Conservation (phyloP, 164 flowering plant species). For the Vitis rotundifolia region DNA sequence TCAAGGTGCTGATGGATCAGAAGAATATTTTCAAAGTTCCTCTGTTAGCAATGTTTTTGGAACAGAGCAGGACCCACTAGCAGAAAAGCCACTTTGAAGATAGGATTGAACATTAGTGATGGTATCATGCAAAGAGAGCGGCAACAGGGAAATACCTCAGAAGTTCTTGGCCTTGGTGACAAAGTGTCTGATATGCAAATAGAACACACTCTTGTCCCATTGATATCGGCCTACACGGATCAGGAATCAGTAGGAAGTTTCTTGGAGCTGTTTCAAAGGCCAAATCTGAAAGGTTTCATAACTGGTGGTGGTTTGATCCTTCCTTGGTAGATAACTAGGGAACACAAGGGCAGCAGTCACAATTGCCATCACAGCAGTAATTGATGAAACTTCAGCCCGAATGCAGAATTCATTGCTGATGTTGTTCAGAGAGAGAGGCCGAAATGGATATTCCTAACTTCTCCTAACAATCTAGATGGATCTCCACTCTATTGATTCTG, state of each 20-base stretch:
- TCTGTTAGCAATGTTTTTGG: slow-evolving; percentile 20
- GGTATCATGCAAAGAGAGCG: slow-evolving; percentile 16
- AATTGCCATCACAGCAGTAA: no score
- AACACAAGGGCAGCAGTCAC: no score
- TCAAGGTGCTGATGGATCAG: slow-evolving; percentile 12
- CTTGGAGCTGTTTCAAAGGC: slow-evolving; percentile 82
- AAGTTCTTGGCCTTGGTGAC: slow-evolving; percentile 16
- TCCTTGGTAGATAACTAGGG: slow-evolving; percentile 68
- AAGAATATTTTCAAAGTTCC: slow-evolving; percentile 20
- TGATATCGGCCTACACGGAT: slow-evolving; percentile 61
- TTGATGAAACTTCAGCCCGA: no score
- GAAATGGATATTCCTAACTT: no score
- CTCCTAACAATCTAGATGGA: slow-evolving; percentile 34
- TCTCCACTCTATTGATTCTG: slow-evolving; percentile 90
- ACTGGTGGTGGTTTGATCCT: slow-evolving; percentile 95
- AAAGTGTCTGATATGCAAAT: slow-evolving; percentile 41
- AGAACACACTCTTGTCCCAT: slow-evolving; percentile 69
- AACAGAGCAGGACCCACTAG: slow-evolving; percentile 16
- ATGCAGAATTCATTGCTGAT: no score
- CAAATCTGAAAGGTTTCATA: slow-evolving; percentile 81
- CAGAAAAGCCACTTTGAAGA: slow-evolving; percentile 16
- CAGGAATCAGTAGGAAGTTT: slow-evolving; percentile 70
- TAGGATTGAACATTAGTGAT: slow-evolving; percentile 16
- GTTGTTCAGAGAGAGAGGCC: no score
- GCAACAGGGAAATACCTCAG: slow-evolving; percentile 12